phyloP scores from a whole-genome alignment of 2,329 filamentous ascomycete genomes.

The Cucurbitaria berberidis region DNA sequence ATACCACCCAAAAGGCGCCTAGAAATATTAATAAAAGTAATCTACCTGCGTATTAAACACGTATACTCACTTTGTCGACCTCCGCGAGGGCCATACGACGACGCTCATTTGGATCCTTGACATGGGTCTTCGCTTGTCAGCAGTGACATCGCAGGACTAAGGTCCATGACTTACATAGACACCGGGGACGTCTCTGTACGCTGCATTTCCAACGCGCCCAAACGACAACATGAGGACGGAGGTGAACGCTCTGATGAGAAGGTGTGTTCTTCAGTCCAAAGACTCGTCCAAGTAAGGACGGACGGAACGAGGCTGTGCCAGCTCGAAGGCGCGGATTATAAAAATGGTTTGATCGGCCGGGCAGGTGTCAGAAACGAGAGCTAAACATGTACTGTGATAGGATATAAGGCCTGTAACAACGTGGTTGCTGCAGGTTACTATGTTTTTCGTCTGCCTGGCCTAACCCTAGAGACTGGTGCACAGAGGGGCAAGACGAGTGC shows the following conservation, averaged over 20 bases:
- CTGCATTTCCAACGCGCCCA: constrained; percentile 38
- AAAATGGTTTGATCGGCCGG: constrained; percentile 10
- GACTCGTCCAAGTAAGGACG: constrained; percentile 2
- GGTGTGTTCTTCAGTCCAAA: background rate
- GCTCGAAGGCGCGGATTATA: background rate
- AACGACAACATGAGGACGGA: constrained; percentile 32
- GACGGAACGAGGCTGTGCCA: constrained; percentile 10
- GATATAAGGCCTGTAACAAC: constrained; percentile 13
- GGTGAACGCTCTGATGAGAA: constrained; percentile 3
- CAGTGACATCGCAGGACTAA: constrained; percentile 1
- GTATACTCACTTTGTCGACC: constrained; percentile 41
- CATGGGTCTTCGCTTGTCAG: constrained; percentile 32
- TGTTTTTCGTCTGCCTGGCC: constrained; percentile 10
- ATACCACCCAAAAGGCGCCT: constrained; percentile 60
- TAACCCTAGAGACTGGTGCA: background rate
- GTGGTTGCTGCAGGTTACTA: constrained; percentile 2
- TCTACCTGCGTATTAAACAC: no score
- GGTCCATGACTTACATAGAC: constrained; percentile 30
- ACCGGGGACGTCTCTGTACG: constrained; percentile 40
- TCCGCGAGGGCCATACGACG: constrained; percentile 46
- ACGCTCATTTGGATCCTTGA: constrained; percentile 44
- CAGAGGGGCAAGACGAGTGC: constrained; percentile 5
- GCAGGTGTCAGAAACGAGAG: constrained; percentile 3
- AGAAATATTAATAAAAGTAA: no score
- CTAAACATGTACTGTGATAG: constrained; percentile 1